Conservation (phyloP, 805 yeast genomes). For the Kodamaea laetipori region DNA sequence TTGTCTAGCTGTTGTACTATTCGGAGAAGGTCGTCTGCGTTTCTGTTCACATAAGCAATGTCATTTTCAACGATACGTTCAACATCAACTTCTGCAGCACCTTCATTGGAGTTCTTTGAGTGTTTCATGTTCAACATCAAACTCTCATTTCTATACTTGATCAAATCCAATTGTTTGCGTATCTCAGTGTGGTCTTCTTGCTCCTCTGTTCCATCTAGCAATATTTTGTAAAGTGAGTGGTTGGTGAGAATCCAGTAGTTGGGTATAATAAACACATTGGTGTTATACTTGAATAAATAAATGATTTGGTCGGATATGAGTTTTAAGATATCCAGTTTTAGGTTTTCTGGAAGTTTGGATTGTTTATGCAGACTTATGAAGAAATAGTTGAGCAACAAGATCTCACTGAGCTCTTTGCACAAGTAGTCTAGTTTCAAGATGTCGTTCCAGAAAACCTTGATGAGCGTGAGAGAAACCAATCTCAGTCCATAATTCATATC, state of each 20-base stretch:
- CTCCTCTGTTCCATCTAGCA: slow-evolving; percentile 17
- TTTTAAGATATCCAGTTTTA: slow-evolving; percentile 34
- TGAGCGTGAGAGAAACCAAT: slow-evolving; percentile 45
- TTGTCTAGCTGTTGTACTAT: slow-evolving; percentile 41
- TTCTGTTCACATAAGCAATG: slow-evolving; percentile 24
- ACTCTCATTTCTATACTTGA: slow-evolving; percentile 71
- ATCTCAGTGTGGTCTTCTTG: slow-evolving; percentile 20
- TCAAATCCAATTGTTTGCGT: slow-evolving; percentile 55
- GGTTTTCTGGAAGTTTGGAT: slow-evolving; percentile 14
- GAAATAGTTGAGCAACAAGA: slow-evolving; percentile 51
- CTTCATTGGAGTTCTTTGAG: slow-evolving; percentile 1
- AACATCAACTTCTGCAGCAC: slow-evolving; percentile 4
- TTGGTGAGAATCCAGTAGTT: slow-evolving; percentile 60
- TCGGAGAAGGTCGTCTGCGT: slow-evolving; percentile 31
- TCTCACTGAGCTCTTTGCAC: slow-evolving; percentile 66
- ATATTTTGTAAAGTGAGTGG: slow-evolving; percentile 46
- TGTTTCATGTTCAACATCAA: slow-evolving; percentile 53
- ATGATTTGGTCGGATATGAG: slow-evolving; percentile 33
- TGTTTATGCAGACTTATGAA: slow-evolving; percentile 23
- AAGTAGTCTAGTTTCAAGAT: slow-evolving; percentile 56
- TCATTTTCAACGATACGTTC: slow-evolving; percentile 15
- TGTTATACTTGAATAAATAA: slow-evolving; percentile 49
- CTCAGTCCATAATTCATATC: slow-evolving; percentile 39
- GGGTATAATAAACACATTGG: slow-evolving; percentile 66
- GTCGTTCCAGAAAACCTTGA: slow-evolving; percentile 73